Conservation (phyloP, 139 green algal genomes). For the Chlamydomonas asymmetrica region DNA sequence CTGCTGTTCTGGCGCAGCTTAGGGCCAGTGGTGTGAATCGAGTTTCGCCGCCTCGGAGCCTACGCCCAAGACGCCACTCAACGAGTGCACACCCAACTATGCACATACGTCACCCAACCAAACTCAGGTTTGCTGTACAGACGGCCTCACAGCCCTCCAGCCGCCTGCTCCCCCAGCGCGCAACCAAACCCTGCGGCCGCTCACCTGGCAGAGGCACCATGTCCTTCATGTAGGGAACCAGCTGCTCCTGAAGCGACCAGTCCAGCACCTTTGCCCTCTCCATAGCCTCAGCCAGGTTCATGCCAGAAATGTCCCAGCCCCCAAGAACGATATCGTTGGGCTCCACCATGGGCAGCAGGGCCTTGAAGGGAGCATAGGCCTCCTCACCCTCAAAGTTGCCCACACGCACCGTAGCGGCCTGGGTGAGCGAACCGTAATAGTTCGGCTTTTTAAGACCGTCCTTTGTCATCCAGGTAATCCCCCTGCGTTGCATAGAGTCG, state of each 20-base stretch:
- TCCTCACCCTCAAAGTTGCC: slow-evolving; percentile 96
- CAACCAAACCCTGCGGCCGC: too few relatives aligned
- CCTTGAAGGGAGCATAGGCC: slow-evolving; percentile 89
- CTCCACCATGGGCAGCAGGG: slow-evolving; percentile 90
- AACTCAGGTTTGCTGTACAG: too few relatives aligned
- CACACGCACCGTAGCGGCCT: slow-evolving; percentile 92
- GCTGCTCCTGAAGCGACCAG: slow-evolving; percentile 95
- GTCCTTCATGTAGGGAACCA: slow-evolving; percentile 93
- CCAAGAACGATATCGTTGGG: slow-evolving; percentile 96
- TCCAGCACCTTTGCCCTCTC: slow-evolving; percentile 87
- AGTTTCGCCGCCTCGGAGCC: too few relatives aligned
- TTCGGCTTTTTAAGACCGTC: slow-evolving; percentile 95
- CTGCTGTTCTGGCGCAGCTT: too few relatives aligned
- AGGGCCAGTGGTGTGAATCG: too few relatives aligned
- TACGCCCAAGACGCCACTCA: too few relatives aligned
- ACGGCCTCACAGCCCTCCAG: too few relatives aligned
- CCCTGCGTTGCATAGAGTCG: slow-evolving; percentile 60
- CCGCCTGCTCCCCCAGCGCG: too few relatives aligned
- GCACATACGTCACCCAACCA: too few relatives aligned
- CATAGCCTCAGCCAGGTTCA: slow-evolving; percentile 97
- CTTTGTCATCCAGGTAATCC: slow-evolving; percentile 99
- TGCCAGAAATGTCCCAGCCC: slow-evolving; percentile 95
- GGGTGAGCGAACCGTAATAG: slow-evolving; percentile 96
- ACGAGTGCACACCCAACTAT: too few relatives aligned
- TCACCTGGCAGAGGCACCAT: slow-evolving; percentile 82